Conservation (phyloP, 2,329 filamentous ascomycete species). For the Microcyclospora pomicola region DNA sequence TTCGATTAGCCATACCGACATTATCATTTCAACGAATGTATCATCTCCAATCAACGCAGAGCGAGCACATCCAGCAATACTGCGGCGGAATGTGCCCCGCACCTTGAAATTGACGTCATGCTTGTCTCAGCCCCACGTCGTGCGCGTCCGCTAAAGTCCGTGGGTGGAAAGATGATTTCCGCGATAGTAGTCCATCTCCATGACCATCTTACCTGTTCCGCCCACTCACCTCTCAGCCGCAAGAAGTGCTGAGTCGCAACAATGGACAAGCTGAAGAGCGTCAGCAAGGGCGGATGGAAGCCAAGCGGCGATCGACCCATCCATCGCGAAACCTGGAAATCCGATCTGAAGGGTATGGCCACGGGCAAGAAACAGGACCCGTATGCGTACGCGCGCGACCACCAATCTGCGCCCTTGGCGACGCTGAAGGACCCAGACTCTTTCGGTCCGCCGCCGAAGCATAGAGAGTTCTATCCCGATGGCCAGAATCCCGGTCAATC, state of each 20-base stretch:
- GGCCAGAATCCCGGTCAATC: constrained; percentile 23
- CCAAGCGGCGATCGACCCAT: constrained; percentile 32
- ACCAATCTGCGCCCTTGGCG: constrained; percentile 49
- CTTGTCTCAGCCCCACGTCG: too few relatives aligned
- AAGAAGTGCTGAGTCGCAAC: background rate
- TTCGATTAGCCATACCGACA: too few relatives aligned
- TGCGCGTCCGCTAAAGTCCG: too few relatives aligned
- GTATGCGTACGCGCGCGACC: constrained; percentile 32
- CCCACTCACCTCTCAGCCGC: too few relatives aligned
- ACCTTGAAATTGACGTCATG: constrained; percentile 1
- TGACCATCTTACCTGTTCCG: too few relatives aligned
- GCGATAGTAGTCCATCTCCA: too few relatives aligned
- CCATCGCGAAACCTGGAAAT: constrained; percentile 42
- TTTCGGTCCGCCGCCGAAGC: constrained; percentile 72
- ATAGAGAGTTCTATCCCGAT: constrained; percentile 32
- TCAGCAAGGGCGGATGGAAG: constrained; percentile 37
- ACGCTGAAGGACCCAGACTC: constrained; percentile 55
- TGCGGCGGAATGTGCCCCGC: background rate
- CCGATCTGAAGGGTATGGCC: constrained; percentile 24
- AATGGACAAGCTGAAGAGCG: constrained; percentile 24
- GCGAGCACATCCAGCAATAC: background rate
- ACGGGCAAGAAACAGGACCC: constrained; percentile 33
- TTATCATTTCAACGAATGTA: background rate
- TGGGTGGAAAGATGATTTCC: too few relatives aligned
- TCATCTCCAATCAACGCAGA: too few relatives aligned